Conservation (phyloP, 129 eudicot species). For the Artemisia annua region DNA sequence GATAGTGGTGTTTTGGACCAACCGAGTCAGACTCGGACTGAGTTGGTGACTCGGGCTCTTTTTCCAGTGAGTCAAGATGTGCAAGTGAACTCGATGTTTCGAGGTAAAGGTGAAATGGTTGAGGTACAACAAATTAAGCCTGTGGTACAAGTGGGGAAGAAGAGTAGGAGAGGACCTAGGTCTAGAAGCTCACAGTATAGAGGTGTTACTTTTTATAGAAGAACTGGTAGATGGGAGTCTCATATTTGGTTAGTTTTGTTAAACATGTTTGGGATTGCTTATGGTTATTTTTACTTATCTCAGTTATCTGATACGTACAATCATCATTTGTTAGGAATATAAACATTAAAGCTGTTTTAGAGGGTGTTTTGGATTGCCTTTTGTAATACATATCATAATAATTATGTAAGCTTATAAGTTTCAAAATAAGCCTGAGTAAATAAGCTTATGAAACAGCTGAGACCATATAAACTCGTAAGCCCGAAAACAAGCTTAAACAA, state of each 20-base stretch:
- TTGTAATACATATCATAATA: too few species aligned
- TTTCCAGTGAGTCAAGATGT: constrained; percentile 44
- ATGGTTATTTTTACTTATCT: too few species aligned
- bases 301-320: too few species aligned
- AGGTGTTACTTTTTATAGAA: constrained; percentile 74
- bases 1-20: constrained; percentile 24
- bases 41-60: constrained; percentile 32
- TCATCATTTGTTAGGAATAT: too few species aligned
- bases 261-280: background rate
- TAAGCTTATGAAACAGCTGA: too few species aligned
- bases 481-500: too few species aligned
- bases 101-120: constrained; percentile 3
- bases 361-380: too few species aligned
- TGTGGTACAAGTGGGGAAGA: constrained; percentile 35
- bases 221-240: constrained; percentile 89
- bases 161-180: constrained; percentile 80
- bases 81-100: constrained; percentile 4
- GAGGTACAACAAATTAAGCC: constrained; percentile 34
- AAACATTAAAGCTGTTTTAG: too few species aligned
- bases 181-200: constrained; percentile 86
- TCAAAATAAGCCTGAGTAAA: too few species aligned
- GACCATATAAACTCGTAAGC: too few species aligned
- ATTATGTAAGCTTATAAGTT: too few species aligned
- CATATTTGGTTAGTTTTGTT: constrained; percentile 60
- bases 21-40: constrained; percentile 28